Conservation (phyloP, 306 rosid species). For the Luffa aegyptiaca region DNA sequence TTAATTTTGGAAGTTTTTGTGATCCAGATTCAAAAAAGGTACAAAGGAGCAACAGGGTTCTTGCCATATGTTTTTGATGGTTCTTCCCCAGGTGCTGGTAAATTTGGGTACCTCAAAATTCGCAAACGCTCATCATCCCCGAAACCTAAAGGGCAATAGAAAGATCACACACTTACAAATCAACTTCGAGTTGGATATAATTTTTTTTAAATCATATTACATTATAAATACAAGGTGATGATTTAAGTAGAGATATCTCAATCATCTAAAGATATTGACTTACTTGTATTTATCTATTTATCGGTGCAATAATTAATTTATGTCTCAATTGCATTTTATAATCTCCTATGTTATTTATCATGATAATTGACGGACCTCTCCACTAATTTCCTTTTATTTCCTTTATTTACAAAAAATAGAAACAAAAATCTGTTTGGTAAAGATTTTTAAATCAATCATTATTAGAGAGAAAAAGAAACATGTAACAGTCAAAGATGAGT, state of each 20-base stretch:
- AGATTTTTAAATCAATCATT: too few species aligned
- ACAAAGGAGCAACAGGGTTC: conserved; percentile 79
- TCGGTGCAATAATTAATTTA: neutral
- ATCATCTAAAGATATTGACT: neutral
- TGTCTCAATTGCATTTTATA: neutral
- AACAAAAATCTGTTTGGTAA: neutral
- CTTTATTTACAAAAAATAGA: neutral
- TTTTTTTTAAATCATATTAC: neutral
- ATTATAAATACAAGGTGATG: neutral
- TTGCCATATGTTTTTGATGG: conserved; percentile 82
- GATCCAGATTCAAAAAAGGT: conserved; percentile 73
- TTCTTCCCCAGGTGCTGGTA: conserved; percentile 90
- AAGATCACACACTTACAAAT: neutral
- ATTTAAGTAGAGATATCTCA: neutral
- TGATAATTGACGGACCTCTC: neutral
- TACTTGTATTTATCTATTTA: neutral
- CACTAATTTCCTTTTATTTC: neutral
- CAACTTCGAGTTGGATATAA: neutral
- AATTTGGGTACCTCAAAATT: conserved; percentile 65
- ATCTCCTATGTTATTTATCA: neutral
- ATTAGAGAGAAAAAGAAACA: too few species aligned
- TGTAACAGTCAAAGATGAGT: neutral
- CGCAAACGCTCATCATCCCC: conserved; percentile 22
- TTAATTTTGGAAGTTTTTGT: neutral
- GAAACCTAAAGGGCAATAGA: neutral